These are phyloP conservation scores for Saraca asoca DNA, from an alignment of 331 rosid genomes.

Conservation along the genomic window DNA sequence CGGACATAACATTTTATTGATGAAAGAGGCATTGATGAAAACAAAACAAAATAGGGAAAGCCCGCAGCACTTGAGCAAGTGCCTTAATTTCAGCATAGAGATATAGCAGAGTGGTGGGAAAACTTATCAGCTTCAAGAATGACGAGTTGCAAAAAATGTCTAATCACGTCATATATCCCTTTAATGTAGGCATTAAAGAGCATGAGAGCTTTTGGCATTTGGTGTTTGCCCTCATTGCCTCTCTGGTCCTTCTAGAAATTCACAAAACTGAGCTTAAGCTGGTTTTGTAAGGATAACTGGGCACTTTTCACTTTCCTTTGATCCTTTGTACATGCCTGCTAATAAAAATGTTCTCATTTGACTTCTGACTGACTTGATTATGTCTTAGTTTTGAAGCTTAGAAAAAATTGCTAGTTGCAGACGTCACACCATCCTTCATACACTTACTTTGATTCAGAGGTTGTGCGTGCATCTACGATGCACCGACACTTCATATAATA, in stretches of 20 bases:
- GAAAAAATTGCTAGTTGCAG: too few relatives aligned
- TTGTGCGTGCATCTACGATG: too few relatives aligned
- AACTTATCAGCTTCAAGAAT: slow-evolving; percentile 26
- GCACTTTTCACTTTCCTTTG: slow-evolving; percentile 25
- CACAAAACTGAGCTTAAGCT: slow-evolving; percentile 28
- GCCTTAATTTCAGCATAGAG: slow-evolving; percentile 23
- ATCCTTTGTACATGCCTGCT: slow-evolving; percentile 48
- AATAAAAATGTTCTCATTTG: slow-evolving; percentile 39
- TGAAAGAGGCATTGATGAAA: slow-evolving; percentile 23
- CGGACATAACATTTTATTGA: slow-evolving; percentile 32
- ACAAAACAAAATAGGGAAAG: slow-evolving; percentile 25
- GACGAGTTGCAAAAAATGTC: neutral
- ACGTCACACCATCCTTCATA: too few relatives aligned
- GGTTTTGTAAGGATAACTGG: slow-evolving; percentile 23
- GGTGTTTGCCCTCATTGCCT: slow-evolving; percentile 32
- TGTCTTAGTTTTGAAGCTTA: neutral
- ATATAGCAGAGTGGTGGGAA: neutral
- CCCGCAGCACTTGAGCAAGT: slow-evolving; percentile 31
- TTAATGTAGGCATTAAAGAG: slow-evolving; percentile 21
- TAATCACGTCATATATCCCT: neutral
- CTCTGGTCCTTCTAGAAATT: slow-evolving; percentile 26
- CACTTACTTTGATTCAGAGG: too few relatives aligned
- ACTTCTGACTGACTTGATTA: slow-evolving; percentile 23
- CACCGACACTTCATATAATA: too few relatives aligned
- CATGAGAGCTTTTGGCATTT: slow-evolving; percentile 39